Base-by-base conservation (phyloP, 2,329 filamentous ascomycete genomes). In the Claviceps pusilla region DNA sequence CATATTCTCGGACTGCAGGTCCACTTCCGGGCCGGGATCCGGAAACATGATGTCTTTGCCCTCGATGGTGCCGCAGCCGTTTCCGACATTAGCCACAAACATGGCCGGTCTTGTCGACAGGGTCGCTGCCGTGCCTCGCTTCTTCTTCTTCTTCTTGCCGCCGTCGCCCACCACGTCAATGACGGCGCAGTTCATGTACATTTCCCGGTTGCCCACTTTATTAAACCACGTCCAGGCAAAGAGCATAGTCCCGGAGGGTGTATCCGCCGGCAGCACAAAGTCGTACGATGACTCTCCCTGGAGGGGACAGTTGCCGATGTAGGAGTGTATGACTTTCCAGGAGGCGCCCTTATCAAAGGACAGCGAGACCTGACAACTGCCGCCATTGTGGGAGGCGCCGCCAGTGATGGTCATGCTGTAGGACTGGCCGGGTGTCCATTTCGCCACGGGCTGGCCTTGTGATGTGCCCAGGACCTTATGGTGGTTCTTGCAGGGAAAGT, bases 401-500 rank as follows among this genome's bases (percentile, higher is more conserved):
- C 82, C 82, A 28, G 67, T 65, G n/a, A 84, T 61, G 19, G 71
- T 73, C 61, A 83, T 68, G 29, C 72, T 70, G 61, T 82, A 79
- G 10, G 67, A 68, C 28, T 70, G 65, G 4, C 82, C 82, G 3
- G 76, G 73, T 7, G 64, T 59, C 63, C 81, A 83, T 1, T 69
- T 75, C 2, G 77, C 79, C 24, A 81, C 77, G 4, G 79, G 68
- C 24, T 71, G 66, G 58, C 80, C 79, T 47, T 69, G 67, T 5
- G 68, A 50, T 42, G 74, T 74, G 60, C 75, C 76, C 33, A 79
- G 59, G 50, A 76, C 69, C 48, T 64, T 66, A 48, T 76, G 72
- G 64, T 73, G 73, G 59, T 83, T 81, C 72, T 89, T 89, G 78
- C 87, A 93, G 7, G 87, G 84, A 66, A 80, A 93, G 68, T 90